Evolutionary conservation across 1,284 basidiomycete genomes (phyloP), one percentile per base, ranked within the genome.

Genomic region (Takashimella tepidaria): DNA sequence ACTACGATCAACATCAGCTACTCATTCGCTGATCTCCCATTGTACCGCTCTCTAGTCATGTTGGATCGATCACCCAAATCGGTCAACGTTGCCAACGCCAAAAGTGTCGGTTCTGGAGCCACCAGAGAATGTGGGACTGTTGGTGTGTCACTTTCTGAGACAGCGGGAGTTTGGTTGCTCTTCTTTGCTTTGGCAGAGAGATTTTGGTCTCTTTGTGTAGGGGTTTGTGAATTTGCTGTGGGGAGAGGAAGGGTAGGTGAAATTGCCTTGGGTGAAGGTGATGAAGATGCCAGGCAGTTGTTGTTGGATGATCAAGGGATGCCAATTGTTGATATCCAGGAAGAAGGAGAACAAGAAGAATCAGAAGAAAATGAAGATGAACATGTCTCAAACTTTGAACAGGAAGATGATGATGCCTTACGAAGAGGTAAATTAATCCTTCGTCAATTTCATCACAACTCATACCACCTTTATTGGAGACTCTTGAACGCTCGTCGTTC

Each of bases 211-310:
- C 50, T 74, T 2, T 74, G 72, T 56, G 59, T 65, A 4, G 72
- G 72, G 12, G 69, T 74, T 26, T 74, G 72, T 59, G 70, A 69
- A 54, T 74, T 68, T 49, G 72, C 72, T 2, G 52, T 70, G 1
- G 72, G 69, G 3, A 52, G 63, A 8, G 70, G 69, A 3, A 23
- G 45, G 4, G 56, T 63, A 2, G 61, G 56, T 1, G 61, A 51
- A 5, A 48, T 68, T 5, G 47, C 49, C 12, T 55, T 71, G 8
- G 59, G 58, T 4, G 66, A 70, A 19, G 63, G 63, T 0, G 70
- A 70, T 31, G 68, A 67, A 46, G 67, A 70, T 49, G 66, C 66
- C 11, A 50, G 59, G 16, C 52, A 62, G 3, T 52, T 69, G 11
- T 60, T 53, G 4, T 53, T 43, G 5, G 53, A 51, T 13, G 57